Conservation (phyloP, 768 basidiomycete species). For the Suillus brevipes region DNA sequence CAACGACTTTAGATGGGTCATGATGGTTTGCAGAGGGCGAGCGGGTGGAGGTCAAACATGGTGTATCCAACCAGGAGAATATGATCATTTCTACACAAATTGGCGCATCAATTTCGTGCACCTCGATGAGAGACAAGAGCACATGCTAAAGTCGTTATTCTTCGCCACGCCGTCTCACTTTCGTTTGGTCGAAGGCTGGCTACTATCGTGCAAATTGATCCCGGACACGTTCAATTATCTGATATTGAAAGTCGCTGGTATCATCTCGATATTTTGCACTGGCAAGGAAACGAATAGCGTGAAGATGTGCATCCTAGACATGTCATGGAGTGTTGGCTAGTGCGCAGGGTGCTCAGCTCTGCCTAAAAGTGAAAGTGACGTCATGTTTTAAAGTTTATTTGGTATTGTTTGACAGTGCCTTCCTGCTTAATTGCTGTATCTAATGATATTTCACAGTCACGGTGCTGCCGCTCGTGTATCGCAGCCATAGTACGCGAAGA, state of each 20-base stretch:
- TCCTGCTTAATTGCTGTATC: conserved; percentile 4
- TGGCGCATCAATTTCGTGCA: conserved; percentile 87
- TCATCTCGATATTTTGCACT: neutral
- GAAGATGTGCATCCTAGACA: neutral
- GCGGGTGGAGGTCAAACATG: conserved; percentile 1
- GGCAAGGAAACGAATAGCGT: neutral
- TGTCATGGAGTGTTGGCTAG: neutral
- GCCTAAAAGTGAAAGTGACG: neutral
- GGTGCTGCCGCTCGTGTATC: conserved; percentile 6
- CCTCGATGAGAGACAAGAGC: conserved; percentile 79
- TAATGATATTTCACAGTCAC: neutral
- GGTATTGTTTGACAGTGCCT: conserved; percentile 2
- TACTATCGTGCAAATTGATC: conserved; percentile 63
- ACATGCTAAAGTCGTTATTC: conserved; percentile 82
- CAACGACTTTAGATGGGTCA: conserved; percentile 69
- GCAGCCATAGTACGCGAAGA: neutral
- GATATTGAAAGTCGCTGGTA: conserved; percentile 54
- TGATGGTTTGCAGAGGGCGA: conserved; percentile 39
- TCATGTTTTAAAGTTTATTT: conserved; percentile 6
- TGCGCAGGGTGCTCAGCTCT: neutral
- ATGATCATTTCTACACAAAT: conserved; percentile 83
- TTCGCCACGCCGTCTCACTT: conserved; percentile 78
- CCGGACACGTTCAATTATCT: conserved; percentile 70
- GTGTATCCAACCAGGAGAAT: conserved; percentile 40
- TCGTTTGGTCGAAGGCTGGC: conserved; percentile 70